phyloP scores from a whole-genome alignment of 106 monocot species.

The Alisma plantagoaquatica region DNA sequence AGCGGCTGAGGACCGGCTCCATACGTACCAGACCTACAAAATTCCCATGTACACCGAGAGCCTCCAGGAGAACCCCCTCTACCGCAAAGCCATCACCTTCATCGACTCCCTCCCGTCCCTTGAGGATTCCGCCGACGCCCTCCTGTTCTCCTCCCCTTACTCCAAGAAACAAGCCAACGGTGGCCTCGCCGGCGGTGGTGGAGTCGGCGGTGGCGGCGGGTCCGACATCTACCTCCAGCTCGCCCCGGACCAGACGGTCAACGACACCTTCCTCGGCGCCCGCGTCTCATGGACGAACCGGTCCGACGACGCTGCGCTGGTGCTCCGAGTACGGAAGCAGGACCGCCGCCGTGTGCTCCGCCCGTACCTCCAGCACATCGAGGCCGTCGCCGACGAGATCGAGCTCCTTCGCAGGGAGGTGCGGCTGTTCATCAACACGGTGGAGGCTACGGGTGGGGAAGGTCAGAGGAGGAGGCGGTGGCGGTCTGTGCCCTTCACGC shows the following conservation, averaged over 20 bases:
- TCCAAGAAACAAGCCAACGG: conserved; percentile 14
- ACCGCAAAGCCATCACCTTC: conserved; percentile 41
- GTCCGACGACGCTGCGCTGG: conserved; percentile 14
- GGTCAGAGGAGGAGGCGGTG: conserved; percentile 15
- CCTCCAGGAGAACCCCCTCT: conserved; percentile 49
- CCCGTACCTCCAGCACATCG: conserved; percentile 62
- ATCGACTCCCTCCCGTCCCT: conserved; percentile 53
- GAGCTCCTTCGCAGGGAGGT: conserved; percentile 31
- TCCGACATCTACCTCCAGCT: conserved; percentile 37
- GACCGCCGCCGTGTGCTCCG: conserved; percentile 55
- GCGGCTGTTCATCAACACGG: conserved; percentile 24
- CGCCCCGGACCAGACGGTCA: conserved; percentile 19
- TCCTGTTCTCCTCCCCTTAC: conserved; percentile 32
- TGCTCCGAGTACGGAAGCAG: conserved; percentile 37
- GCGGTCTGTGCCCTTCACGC: conserved; percentile 35
- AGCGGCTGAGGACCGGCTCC: conserved; percentile 24
- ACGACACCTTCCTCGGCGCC: conserved; percentile 58
- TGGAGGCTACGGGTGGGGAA: neutral
- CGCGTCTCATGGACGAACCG: conserved; percentile 35
- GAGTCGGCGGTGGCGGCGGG: too few relatives aligned
- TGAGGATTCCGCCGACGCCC: conserved; percentile 44
- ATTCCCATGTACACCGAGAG: conserved; percentile 36
- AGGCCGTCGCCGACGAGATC: conserved; percentile 41
- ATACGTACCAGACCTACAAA: conserved; percentile 38
- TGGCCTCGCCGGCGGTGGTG: too few relatives aligned